A percentile compares a stretch with the other conserved stretches of the same genome.
phyloP scores from a whole-genome alignment of 2,329 filamentous ascomycete genomes.

The Aspergillus fijiensis region DNA sequence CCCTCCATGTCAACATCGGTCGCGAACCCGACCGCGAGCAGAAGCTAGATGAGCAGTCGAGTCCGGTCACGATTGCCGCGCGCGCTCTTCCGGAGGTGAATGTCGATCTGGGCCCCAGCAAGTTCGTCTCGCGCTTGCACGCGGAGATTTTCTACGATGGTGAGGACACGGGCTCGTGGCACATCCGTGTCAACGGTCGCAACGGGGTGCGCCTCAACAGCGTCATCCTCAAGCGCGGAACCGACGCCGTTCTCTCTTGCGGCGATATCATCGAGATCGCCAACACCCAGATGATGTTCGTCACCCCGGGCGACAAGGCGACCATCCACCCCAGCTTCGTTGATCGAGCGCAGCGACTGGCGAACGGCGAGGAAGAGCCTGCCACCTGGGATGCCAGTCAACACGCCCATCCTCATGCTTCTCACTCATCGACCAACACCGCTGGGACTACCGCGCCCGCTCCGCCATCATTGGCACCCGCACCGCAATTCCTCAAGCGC shows the following conservation, averaged over 20 bases:
- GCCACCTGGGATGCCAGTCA: slow-evolving; percentile 37
- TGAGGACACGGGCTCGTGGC: slow-evolving; percentile 67
- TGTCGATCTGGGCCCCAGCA: slow-evolving; percentile 84
- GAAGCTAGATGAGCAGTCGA: slow-evolving; percentile 45
- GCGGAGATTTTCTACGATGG: slow-evolving; percentile 74
- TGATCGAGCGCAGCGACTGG: slow-evolving; percentile 59
- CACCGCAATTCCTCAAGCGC: slow-evolving; percentile 45
- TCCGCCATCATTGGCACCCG: slow-evolving; percentile 42
- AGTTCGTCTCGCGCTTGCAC: slow-evolving; percentile 75
- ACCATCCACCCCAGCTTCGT: slow-evolving; percentile 68
- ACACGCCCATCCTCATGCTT: slow-evolving; percentile 39
- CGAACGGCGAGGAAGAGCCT: slow-evolving; percentile 41
- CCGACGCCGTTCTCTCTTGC: slow-evolving; percentile 68
- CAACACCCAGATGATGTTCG: slow-evolving; percentile 97
- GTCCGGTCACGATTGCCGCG: slow-evolving; percentile 46
- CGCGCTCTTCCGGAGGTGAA: slow-evolving; percentile 59
- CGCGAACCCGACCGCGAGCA: slow-evolving; percentile 49
- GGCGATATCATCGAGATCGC: slow-evolving; percentile 90
- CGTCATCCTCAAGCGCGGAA: slow-evolving; percentile 64
- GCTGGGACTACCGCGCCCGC: slow-evolving; percentile 26
- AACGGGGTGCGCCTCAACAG: slow-evolving; percentile 89
- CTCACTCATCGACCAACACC: slow-evolving; percentile 18
- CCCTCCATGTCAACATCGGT: slow-evolving; percentile 50
- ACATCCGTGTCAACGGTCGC: slow-evolving; percentile 80
- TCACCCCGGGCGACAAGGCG: slow-evolving; percentile 75